Evolutionary conservation across 1,284 basidiomycete species (phyloP).

Genomic region (Rhizopogon parksii): DNA sequence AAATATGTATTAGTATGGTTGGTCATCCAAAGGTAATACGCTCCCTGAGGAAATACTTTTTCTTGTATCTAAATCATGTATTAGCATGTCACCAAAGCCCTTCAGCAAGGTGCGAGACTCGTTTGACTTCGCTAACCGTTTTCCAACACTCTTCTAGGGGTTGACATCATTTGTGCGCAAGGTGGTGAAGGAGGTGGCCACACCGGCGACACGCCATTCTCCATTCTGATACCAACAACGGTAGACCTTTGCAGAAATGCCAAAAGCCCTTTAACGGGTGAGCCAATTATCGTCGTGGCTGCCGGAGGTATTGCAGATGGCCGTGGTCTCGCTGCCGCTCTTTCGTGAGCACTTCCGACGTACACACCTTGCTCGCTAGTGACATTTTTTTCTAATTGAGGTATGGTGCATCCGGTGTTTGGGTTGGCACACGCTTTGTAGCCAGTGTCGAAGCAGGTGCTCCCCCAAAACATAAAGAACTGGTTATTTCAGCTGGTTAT

Average conservation of each 20-base stretch:
- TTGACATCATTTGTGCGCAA: conserved; percentile 84
- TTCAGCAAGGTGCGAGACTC: conserved; percentile 51
- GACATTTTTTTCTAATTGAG: conserved; percentile 23
- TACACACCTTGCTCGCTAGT: conserved; percentile 1
- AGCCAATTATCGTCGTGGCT: conserved; percentile 71
- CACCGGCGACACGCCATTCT: conserved; percentile 70
- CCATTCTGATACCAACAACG: conserved; percentile 72
- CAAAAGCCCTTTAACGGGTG: conserved; percentile 68
- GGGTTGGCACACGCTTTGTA: conserved; percentile 91
- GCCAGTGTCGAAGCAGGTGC: conserved; percentile 79
- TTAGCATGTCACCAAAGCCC: conserved; percentile 73
- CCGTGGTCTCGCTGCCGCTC: conserved; percentile 70
- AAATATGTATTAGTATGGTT: conserved; percentile 57
- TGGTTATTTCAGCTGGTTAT: conserved; percentile 56
- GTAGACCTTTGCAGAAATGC: conserved; percentile 67
- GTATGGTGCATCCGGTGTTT: conserved; percentile 76
- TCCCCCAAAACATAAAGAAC: conserved; percentile 74
- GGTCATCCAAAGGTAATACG: conserved; percentile 70
- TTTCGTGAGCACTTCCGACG: conserved; percentile 45
- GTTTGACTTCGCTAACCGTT: background rate
- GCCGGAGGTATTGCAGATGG: conserved; percentile 84
- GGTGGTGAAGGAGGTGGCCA: conserved; percentile 75
- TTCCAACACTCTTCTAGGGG: conserved; percentile 36
- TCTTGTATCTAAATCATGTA: background rate
- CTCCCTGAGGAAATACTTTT: conserved; percentile 1